Evolutionary conservation across 768 basidiomycete genomes (phyloP).

Genomic region (Mycena maculata): DNA sequence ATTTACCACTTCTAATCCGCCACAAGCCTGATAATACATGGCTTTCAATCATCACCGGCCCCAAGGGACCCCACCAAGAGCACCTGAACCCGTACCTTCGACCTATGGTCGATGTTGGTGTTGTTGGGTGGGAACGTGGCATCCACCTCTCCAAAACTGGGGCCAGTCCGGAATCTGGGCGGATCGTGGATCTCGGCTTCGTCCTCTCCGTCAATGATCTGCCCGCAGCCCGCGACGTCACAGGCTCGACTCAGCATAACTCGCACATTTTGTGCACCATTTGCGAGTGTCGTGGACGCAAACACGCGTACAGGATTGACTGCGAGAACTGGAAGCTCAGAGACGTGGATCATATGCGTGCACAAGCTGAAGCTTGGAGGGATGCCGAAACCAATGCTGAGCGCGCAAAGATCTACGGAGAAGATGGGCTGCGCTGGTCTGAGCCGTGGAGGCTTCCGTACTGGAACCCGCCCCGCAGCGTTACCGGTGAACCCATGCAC

Average conservation of each 20-base stretch:
- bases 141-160: constrained; percentile 22
- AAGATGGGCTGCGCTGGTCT: constrained; percentile 37
- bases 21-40: constrained; percentile 44
- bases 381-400: constrained; percentile 17
- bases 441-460: constrained; percentile 41
- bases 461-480: constrained; percentile 39
- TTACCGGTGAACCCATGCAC: constrained; percentile 47
- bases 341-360: constrained; percentile 16
- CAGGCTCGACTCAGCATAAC: constrained; percentile 31
- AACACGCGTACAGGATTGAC: constrained; percentile 6
- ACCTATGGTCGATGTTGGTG: constrained; percentile 40
- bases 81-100: constrained; percentile 41
- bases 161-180: not conserved
- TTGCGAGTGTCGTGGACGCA: constrained; percentile 34
- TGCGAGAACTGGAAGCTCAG: constrained; percentile 20
- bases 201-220: constrained; percentile 42
- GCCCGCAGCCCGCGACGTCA: constrained; percentile 36
- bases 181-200: not conserved
- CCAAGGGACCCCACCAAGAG: constrained; percentile 32
- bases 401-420: constrained; percentile 30
- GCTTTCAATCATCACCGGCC: constrained; percentile 40
- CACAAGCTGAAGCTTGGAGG: constrained; percentile 29
- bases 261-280: constrained; percentile 39
- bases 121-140: constrained; percentile 27
- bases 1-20: constrained; percentile 38